These are phyloP conservation scores for Penicillium longicatenatum DNA, from an alignment of 495 filamentous ascomycete species.

Conservation along the genomic window DNA sequence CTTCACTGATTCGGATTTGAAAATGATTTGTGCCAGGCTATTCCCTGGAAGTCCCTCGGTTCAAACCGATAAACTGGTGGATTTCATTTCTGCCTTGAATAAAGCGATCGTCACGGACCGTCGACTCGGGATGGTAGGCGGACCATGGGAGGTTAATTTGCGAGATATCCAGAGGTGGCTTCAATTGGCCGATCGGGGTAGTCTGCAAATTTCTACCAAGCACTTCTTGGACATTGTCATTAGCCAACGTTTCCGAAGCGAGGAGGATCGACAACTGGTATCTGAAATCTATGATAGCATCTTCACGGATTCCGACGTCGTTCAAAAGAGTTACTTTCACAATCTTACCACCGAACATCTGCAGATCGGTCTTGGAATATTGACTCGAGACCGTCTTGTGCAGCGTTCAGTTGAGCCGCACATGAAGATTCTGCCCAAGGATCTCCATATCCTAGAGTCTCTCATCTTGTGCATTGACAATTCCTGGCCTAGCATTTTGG, in stretches of 20 bases:
- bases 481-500: slow-evolving; percentile 84
- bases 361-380: slow-evolving; percentile 78
- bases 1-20: slow-evolving; percentile 78
- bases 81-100: slow-evolving; percentile 79
- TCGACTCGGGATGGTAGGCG: slow-evolving; percentile 74
- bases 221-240: slow-evolving; percentile 84
- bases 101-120: slow-evolving; percentile 64
- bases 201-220: slow-evolving; percentile 55
- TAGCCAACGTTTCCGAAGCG: slow-evolving; percentile 79
- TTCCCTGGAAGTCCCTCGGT: slow-evolving; percentile 62
- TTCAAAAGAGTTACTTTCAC: slow-evolving; percentile 54
- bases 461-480: slow-evolving; percentile 84
- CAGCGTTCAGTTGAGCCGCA: slow-evolving; percentile 57
- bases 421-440: slow-evolving; percentile 58
- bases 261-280: slow-evolving; percentile 64
- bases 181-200: slow-evolving; percentile 58
- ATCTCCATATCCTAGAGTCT: slow-evolving; percentile 74
- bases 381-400: slow-evolving; percentile 58
- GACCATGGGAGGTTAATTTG: slow-evolving; percentile 97
- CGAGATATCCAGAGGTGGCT: slow-evolving; percentile 92
- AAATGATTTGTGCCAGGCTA: slow-evolving; percentile 74
- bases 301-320: slow-evolving; percentile 44
- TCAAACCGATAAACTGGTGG: slow-evolving; percentile 65
- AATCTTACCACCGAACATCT: slow-evolving; percentile 67
- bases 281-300: slow-evolving; percentile 61